Conservation (phyloP, 805 yeast genomes). For the Kockiozyma suomiensis region DNA sequence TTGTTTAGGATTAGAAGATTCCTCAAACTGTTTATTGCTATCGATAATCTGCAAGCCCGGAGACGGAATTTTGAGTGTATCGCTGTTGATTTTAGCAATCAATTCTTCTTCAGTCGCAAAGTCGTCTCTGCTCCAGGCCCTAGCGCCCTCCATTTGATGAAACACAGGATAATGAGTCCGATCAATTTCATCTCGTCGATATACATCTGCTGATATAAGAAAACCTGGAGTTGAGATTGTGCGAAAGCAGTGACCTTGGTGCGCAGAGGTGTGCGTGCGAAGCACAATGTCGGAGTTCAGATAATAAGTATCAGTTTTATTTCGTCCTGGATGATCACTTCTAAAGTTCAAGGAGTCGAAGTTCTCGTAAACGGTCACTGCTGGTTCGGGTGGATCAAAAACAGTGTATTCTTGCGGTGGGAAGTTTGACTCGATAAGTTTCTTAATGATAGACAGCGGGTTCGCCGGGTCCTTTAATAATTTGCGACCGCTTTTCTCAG, state of each 20-base stretch:
- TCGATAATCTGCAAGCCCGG: conserved; percentile 78
- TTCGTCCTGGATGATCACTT: conserved; percentile 87
- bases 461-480: conserved; percentile 75
- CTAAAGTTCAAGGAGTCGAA: conserved; percentile 94
- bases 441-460: conserved; percentile 85
- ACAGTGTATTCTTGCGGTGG: conserved; percentile 60
- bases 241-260: conserved; percentile 66
- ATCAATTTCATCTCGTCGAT: conserved; percentile 93
- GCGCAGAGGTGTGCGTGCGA: conserved; percentile 96
- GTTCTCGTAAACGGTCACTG: conserved; percentile 78
- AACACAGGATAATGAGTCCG: conserved; percentile 95
- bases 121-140: conserved; percentile 69
- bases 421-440: conserved; percentile 71
- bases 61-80: conserved; percentile 65
- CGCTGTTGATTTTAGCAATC: conserved; percentile 53
- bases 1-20: conserved; percentile 74
- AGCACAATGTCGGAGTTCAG: conserved; percentile 70
- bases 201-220: conserved; percentile 92
- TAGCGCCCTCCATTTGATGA: conserved; percentile 97
- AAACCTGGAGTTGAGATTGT: conserved; percentile 75
- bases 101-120: conserved; percentile 42
- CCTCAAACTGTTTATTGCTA: conserved; percentile 57
- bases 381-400: conserved; percentile 79
- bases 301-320: conserved; percentile 91
- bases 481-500: conserved; percentile 67